Evolutionary conservation across 2,329 filamentous ascomycete species (phyloP).

Genomic region (Fonsecaea monophora): DNA sequence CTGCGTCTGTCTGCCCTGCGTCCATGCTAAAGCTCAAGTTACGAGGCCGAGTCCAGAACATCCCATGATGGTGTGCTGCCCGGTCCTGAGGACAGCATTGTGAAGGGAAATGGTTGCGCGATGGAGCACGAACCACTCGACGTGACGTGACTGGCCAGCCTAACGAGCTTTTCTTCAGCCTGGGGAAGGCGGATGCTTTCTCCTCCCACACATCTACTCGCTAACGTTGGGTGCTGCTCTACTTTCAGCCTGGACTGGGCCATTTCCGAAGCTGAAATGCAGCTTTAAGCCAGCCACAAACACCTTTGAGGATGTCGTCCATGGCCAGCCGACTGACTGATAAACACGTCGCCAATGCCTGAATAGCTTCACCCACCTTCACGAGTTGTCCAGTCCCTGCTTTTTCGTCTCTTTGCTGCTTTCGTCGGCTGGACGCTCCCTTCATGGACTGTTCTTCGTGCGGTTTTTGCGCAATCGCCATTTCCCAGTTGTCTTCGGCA

Average conservation of each 20-base stretch:
- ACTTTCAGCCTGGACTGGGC: background rate
- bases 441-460: background rate
- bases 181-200: background rate
- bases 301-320: background rate
- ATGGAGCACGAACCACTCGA: background rate
- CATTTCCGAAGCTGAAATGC: slow-evolving; percentile 7
- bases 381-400: background rate
- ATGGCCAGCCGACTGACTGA: background rate
- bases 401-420: background rate
- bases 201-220: background rate
- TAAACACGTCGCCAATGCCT: slow-evolving; percentile 13
- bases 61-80: background rate
- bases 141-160: slow-evolving; percentile 1
- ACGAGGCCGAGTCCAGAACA: slow-evolving; percentile 2
- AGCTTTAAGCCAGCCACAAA: slow-evolving; percentile 17
- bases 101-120: background rate
- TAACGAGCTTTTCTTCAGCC: background rate
- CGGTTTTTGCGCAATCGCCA: background rate
- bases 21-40: background rate
- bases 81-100: background rate
- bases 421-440: background rate
- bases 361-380: slow-evolving; percentile 6
- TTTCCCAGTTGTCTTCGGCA: background rate
- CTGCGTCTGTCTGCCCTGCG: background rate
- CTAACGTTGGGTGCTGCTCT: background rate